Evolutionary conservation across 2,329 filamentous ascomycete species (phyloP), one percentile per base, ranked within the genome.

Genomic region (Aspergillus ibericus): DNA sequence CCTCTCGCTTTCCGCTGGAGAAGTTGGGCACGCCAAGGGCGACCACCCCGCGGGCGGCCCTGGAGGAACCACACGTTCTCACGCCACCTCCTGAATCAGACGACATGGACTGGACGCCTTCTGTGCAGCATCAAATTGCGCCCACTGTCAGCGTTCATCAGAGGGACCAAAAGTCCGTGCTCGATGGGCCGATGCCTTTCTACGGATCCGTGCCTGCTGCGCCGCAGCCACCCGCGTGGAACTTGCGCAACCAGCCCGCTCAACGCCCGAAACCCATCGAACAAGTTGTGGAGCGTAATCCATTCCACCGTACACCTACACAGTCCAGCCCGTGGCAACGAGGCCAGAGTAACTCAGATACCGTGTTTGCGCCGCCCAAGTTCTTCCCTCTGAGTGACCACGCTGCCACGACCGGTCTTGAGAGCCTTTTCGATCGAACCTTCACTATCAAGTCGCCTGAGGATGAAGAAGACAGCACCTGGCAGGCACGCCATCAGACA

Each of bases 71-170:
- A n/a, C 57, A 68, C 34, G 69, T 75, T 52, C 68, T 73, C 18
- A 77, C 76, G 18, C 75, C 74, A 52, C 75, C 75, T 13, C 72
- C 73, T 5, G 76, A 77, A 51, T 68, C 65, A 16, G 78, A 80
- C 59, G 72, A 72, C 42, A 82, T 82, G 80, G 80, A 82, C 59
- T 82, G 80, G 80, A 78, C 77, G 34, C 80, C 80, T n/a, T 77
- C 78, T 35, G 60, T 68, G 40, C 72, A 77, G 40, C 69, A 74
- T 54, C 61, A 72, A 18, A 67, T 77, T 18, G 69, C 68, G 46
- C 72, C 72, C 32, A 73, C 51, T 6, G 61, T 71, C 13, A 71
- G 70, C 52, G 61, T 71, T n/a, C 61, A 67, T 29, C 66, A 68
- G 36, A 69, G 71, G 44, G 66, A 72, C 42, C 66, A 66, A 47